Evolutionary conservation across 768 basidiomycete species (phyloP), one percentile per base, ranked within the genome.

Genomic region (Neoboletus subvelutipes): DNA sequence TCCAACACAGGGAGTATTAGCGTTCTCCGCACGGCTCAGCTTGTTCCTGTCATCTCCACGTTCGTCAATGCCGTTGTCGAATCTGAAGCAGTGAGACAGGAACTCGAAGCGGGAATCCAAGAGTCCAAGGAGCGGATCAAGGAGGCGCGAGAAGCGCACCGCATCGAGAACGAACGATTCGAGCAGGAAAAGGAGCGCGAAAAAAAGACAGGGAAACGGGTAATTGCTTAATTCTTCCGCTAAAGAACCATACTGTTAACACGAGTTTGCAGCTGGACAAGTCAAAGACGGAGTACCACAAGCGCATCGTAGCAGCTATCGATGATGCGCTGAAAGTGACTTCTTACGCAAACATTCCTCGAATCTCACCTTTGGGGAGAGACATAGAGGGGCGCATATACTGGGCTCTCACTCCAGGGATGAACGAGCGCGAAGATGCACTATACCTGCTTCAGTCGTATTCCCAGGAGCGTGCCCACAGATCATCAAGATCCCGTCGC

Each of bases 351-450:
- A 81, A 74, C 59, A 66, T 80, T 3, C 75, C 80, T 3, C 84
- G 91, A 18, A 83, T 85, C 60, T 69, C 73, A 8, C 76, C 82
- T 1, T 74, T 91, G n/a, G 91, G 91, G n/a, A 76, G 71, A 28
- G 91, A 92, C 64, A 57, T 68, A 15, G 87, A 86, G 8, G 87
- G 87, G 12, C 81, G 89, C 20, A 63, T 77, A 20, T 93, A 89
- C 67, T 90, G 85, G 76, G 81, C 80, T 11, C 72, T 89, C 28
- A 81, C 83, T 0, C 85, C 89, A 5, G 80, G 85, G 20, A 62
- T 77, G 45, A 69, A 73, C 15, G 88, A 91, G 67, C 75, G 81
- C 26, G 84, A 88, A 42, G 71, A 64, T 55, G 78, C 71, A 76
- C 80, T 50, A 55, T 69, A 61, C 17, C 45, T 62, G 26, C 71